A percentile compares a stretch with the other conserved stretches of the same genome.
Evolutionary conservation across 2,329 filamentous ascomycete genomes (phyloP).

Genomic region (Orbilia javanica): DNA sequence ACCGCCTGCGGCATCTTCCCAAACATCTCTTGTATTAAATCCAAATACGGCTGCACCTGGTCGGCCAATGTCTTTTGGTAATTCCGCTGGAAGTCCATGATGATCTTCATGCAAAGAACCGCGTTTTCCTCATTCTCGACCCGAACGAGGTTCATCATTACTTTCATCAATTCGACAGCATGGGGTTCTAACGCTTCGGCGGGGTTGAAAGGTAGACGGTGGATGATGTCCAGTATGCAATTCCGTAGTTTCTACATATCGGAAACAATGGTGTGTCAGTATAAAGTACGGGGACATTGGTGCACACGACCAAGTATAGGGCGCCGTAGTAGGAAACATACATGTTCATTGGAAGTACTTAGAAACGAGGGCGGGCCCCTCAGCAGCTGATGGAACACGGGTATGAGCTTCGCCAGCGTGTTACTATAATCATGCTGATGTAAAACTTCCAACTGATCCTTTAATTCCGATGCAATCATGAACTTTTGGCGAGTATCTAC

Average conservation of each 20-base stretch:
- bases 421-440: slow-evolving; percentile 79
- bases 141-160: slow-evolving; percentile 87
- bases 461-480: slow-evolving; percentile 84
- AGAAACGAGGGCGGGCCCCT: slow-evolving; percentile 90
- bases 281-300: not conserved
- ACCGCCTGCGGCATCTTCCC: slow-evolving; percentile 94
- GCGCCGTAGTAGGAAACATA: slow-evolving; percentile 63
- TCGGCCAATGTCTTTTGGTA: slow-evolving; percentile 84
- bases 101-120: slow-evolving; percentile 96
- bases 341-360: slow-evolving; percentile 89
- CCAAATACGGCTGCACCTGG: slow-evolving; percentile 89
- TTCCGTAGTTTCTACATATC: slow-evolving; percentile 81
- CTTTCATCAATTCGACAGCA: slow-evolving; percentile 87
- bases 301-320: slow-evolving; percentile 13
- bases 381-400: slow-evolving; percentile 86
- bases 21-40: slow-evolving; percentile 94
- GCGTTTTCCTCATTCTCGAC: slow-evolving; percentile 99
- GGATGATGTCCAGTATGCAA: slow-evolving; percentile 92
- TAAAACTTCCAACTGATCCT: slow-evolving; percentile 91
- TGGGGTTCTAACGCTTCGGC: slow-evolving; percentile 87
- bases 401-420: slow-evolving; percentile 89
- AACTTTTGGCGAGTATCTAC: slow-evolving; percentile 84
- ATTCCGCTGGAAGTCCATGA: slow-evolving; percentile 95
- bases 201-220: slow-evolving; percentile 82
- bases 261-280: slow-evolving; percentile 24